These are phyloP conservation scores for Thalassiosira profunda DNA, from an alignment of 108 stramenopile species.

Conservation along the genomic window DNA sequence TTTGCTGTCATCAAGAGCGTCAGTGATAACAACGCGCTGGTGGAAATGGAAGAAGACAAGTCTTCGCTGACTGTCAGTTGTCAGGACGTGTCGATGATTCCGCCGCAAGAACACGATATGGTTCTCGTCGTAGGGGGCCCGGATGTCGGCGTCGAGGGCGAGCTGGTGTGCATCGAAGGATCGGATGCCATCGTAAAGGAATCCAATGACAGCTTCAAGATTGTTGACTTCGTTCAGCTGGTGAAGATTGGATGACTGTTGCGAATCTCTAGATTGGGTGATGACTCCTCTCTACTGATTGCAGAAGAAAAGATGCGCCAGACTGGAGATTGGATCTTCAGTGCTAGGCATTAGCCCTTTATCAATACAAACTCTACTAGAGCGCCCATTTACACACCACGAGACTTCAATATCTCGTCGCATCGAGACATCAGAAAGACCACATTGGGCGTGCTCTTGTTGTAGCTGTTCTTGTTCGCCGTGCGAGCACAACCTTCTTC, in stretches of 20 bases:
- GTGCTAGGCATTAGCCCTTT: no score
- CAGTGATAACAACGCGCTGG: constrained; percentile 69
- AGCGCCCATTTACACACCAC: constrained; percentile 27
- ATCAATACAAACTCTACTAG: no score
- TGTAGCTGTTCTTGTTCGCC: constrained; percentile 68
- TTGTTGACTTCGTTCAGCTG: constrained; percentile 90
- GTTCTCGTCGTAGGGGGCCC: constrained; percentile 92
- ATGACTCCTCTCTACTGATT: no score
- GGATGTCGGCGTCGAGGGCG: constrained; percentile 90
- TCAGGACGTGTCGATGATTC: constrained; percentile 74
- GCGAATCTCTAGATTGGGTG: no score
- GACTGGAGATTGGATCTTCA: no score
- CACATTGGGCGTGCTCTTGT: constrained; percentile 55
- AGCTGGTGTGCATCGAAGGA: constrained; percentile 92
- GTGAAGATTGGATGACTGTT: constrained; percentile 92
- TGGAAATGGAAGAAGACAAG: constrained; percentile 84
- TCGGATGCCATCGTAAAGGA: constrained; percentile 94
- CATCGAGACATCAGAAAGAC: constrained; percentile 71
- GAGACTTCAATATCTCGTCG: constrained; percentile 34
- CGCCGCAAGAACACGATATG: constrained; percentile 87
- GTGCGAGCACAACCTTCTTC: constrained; percentile 23
- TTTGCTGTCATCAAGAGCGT: constrained; percentile 88
- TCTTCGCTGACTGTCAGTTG: constrained; percentile 60
- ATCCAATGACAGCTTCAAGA: constrained; percentile 92
- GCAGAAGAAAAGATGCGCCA: no score